These are phyloP conservation scores for Kondoa subrosea DNA, from an alignment of 768 basidiomycete species.

Conservation along the genomic window DNA sequence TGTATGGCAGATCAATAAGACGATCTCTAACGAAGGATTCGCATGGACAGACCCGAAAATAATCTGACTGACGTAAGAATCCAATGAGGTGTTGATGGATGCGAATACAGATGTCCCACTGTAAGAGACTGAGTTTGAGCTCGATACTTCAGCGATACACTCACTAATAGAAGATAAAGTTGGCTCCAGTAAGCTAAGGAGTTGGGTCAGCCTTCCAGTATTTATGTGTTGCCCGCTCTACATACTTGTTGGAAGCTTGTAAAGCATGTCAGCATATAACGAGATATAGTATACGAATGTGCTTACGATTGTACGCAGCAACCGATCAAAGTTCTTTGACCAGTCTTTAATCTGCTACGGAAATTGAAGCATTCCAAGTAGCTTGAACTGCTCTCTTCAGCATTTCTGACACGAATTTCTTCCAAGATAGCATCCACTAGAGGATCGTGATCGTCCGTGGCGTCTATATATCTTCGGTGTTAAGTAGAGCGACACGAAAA, in stretches of 20 bases:
- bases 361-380: conserved; percentile 20
- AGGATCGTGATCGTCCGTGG: conserved; percentile 4
- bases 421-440: conserved; percentile 13
- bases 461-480: too few relatives aligned
- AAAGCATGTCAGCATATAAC: too few relatives aligned
- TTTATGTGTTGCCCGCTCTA: too few relatives aligned
- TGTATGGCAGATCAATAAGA: not conserved
- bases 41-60: conserved; percentile 13
- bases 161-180: not conserved
- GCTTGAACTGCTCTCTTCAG: conserved; percentile 5
- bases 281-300: too few relatives aligned
- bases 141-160: not conserved
- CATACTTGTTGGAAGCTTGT: too few relatives aligned
- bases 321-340: conserved; percentile 15
- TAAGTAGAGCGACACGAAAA: too few relatives aligned
- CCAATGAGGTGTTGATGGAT: conserved; percentile 4
- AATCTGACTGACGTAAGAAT: conserved; percentile 17
- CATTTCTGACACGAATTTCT: conserved; percentile 15
- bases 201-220: too few relatives aligned
- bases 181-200: conserved; percentile 18
- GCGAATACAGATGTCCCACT: conserved; percentile 13
- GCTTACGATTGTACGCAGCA: conserved; percentile 15
- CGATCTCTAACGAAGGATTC: not conserved
- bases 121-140: not conserved
- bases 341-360: conserved; percentile 9